Evolutionary conservation across 164 flowering plant genomes (phyloP), one percentile per base, ranked within the genome.

Genomic region (Tetracentron sinense): DNA sequence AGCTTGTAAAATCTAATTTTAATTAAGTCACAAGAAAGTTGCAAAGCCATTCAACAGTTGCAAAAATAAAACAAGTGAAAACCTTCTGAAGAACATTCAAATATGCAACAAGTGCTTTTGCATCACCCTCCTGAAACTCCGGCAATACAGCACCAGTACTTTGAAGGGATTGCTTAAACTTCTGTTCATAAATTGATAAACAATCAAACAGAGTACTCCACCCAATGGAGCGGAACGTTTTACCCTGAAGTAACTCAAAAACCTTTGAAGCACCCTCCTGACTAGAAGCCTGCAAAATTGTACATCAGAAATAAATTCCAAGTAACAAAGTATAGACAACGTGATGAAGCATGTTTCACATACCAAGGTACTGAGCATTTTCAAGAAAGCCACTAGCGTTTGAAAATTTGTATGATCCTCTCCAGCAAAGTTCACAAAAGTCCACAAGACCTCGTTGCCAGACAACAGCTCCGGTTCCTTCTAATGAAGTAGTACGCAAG

Each of bases 101-200:
- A 74, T 94, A 94, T 29, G 99, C 99, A 81, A 89, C 96, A 64
- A 94, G 85, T 58, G 96, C 97, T 83, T 84, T 88, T 55, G 99
- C 96, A 83, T 94, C 99, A 56, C 97, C 99, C 76, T 94, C 99
- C 69, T 83, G 96, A 74, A 94, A 85, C 71, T 94, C 97, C 2
- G 96, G 99, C 72, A 94, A 76, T 65, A 81, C 69, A 33, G 90
- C 77, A 35, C 93, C 96, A 42, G 88, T 57, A 66, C 74, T 85
- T 73, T 86, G 96, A 66, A 89, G 75, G 48, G 96, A 76, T 70
- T 84, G 94, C 67, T 85, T 91, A 67, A 94, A 88, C 75, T 87
- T 91, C 52, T 91, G 94, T 54, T 88, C 97, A 72, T 89, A 89
- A 47, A 89, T 84, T 27, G 93, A 81, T 64, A 94, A 74, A 72